phyloP scores from a whole-genome alignment of 2,329 filamentous ascomycete species.

The Pleurostoma richardsiae region DNA sequence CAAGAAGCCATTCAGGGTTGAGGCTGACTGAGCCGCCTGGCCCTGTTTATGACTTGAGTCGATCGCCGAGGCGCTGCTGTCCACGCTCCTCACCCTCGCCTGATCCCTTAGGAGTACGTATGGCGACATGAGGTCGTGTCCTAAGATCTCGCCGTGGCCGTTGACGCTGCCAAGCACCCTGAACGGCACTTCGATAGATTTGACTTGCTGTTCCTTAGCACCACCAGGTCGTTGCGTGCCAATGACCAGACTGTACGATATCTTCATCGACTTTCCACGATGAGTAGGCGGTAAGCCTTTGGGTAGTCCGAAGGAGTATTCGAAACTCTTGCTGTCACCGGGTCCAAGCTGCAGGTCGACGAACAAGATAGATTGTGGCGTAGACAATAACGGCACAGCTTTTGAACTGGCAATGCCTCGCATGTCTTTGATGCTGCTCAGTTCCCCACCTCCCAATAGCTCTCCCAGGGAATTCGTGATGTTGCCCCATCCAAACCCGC shows the following conservation, averaged over 20 bases:
- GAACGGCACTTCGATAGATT: slow-evolving; percentile 89
- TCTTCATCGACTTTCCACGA: slow-evolving; percentile 89
- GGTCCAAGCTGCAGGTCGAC: slow-evolving; percentile 85
- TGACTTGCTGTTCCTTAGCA: slow-evolving; percentile 74
- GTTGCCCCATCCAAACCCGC: slow-evolving; percentile 80
- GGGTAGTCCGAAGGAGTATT: slow-evolving; percentile 81
- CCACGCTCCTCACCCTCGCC: slow-evolving; percentile 58
- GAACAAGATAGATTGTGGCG: slow-evolving; percentile 91
- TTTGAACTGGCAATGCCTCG: slow-evolving; percentile 80
- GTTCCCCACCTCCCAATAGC: slow-evolving; percentile 77
- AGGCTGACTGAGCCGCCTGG: slow-evolving; percentile 21
- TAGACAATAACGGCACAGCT: slow-evolving; percentile 86
- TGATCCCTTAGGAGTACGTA: slow-evolving; percentile 86
- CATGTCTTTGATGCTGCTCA: slow-evolving; percentile 95
- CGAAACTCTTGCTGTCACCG: slow-evolving; percentile 82
- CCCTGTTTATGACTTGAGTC: slow-evolving; percentile 16
- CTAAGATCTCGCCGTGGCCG: slow-evolving; percentile 78
- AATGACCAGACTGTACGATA: slow-evolving; percentile 84
- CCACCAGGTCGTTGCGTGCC: slow-evolving; percentile 84
- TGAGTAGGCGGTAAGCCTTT: slow-evolving; percentile 87
- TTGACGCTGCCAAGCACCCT: slow-evolving; percentile 91
- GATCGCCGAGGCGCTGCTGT: slow-evolving; percentile 18
- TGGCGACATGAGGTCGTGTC: slow-evolving; percentile 90
- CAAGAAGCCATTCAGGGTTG: slow-evolving; percentile 62
- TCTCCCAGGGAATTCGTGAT: slow-evolving; percentile 86